phyloP scores from a whole-genome alignment of 2,329 filamentous ascomycete genomes.

The Alternaria alternata region DNA sequence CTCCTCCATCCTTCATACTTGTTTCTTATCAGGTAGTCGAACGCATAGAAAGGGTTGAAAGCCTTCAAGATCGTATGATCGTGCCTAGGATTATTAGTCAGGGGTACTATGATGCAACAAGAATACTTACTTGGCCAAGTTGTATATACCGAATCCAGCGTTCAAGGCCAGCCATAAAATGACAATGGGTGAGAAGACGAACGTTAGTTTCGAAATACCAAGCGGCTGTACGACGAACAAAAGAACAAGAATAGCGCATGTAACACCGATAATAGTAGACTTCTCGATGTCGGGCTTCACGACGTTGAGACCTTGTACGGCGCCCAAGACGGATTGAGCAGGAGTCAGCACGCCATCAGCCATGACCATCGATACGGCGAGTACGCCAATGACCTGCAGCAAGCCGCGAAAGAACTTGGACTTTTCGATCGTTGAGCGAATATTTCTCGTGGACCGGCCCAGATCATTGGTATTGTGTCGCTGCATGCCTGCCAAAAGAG shows the following conservation, averaged over 20 bases:
- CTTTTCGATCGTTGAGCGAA: conserved; percentile 67
- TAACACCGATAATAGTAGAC: conserved; percentile 67
- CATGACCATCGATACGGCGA: conserved; percentile 74
- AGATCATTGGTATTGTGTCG: conserved; percentile 67
- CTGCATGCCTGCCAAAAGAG: conserved; percentile 55
- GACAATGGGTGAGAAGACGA: conserved; percentile 71
- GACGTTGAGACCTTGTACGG: conserved; percentile 69
- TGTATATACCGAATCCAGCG: conserved; percentile 68
- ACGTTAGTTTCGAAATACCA: conserved; percentile 68
- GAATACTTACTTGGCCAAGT: conserved; percentile 34
- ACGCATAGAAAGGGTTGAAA: conserved; percentile 65
- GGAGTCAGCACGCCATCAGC: conserved; percentile 72
- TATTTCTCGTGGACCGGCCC: conserved; percentile 58
- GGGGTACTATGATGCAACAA: not conserved
- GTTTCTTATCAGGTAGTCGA: conserved; percentile 67
- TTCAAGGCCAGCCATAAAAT: conserved; percentile 74
- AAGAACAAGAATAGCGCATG: conserved; percentile 69
- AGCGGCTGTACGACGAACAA: conserved; percentile 72
- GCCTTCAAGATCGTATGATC: conserved; percentile 61
- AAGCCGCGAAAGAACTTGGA: conserved; percentile 61
- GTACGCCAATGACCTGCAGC: conserved; percentile 69
- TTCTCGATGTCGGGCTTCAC: conserved; percentile 65
- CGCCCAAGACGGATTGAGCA: conserved; percentile 74
- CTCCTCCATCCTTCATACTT: conserved; percentile 68
- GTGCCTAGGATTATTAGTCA: conserved; percentile 42